Conservation (phyloP, 495 filamentous ascomycete species). For the Penicillium flavigenum region DNA sequence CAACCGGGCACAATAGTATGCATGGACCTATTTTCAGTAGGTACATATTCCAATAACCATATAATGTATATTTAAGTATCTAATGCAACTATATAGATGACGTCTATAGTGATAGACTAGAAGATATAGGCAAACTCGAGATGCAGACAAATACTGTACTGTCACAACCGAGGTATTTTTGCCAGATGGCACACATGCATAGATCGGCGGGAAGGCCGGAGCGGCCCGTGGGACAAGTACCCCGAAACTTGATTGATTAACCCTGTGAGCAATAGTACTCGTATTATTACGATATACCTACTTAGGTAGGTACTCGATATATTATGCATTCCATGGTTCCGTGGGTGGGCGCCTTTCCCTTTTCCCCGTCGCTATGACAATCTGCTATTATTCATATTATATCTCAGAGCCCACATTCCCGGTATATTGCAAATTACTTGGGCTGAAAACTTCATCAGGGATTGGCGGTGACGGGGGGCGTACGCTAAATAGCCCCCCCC, state of each 20-base stretch:
- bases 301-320: not conserved
- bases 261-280: constrained; percentile 21
- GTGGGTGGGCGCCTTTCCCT: not conserved
- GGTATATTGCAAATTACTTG: not conserved
- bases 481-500: constrained; percentile 12
- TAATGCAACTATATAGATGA: not conserved
- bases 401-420: not conserved
- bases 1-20: not conserved
- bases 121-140: not conserved
- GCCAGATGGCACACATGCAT: constrained; percentile 42
- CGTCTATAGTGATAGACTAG: not conserved
- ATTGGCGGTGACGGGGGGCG: constrained; percentile 21
- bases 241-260: constrained; percentile 21
- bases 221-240: constrained; percentile 47
- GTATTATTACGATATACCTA: constrained; percentile 4
- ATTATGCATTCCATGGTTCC: constrained; percentile 1
- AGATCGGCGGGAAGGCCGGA: constrained; percentile 51
- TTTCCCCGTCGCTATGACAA: not conserved
- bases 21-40: not conserved
- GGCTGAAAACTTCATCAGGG: constrained; percentile 9
- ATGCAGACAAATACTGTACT: not conserved
- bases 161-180: constrained; percentile 11
- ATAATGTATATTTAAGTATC: not conserved
- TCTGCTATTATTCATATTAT: not conserved
- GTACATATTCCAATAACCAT: not conserved